These are phyloP conservation scores for Phaffia australis DNA, from an alignment of 768 basidiomycete genomes.

Conservation along the genomic window DNA sequence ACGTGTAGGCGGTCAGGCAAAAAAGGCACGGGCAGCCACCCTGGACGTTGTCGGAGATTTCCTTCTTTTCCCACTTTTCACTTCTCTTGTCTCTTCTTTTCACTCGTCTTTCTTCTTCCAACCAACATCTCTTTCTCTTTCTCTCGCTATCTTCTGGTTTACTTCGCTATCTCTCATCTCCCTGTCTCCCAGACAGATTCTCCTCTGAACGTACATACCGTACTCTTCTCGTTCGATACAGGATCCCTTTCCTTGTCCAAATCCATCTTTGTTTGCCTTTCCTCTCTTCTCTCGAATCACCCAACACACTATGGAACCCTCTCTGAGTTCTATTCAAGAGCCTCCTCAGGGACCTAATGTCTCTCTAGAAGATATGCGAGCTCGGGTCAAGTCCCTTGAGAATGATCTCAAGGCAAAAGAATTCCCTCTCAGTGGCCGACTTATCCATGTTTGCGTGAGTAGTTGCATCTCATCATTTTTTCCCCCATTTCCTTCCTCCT, in stretches of 20 bases:
- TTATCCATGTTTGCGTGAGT: conserved; percentile 64
- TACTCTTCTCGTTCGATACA: too few species aligned
- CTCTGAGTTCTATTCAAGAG: conserved; percentile 22
- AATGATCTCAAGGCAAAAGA: conserved; percentile 57
- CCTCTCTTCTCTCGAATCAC: neutral
- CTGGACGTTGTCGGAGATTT: too few species aligned
- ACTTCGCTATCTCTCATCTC: too few species aligned
- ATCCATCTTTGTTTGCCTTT: neutral
- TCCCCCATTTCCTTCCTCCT: neutral
- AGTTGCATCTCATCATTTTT: neutral
- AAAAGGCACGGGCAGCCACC: too few species aligned
- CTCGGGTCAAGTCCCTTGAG: conserved; percentile 61
- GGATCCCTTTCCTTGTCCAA: neutral
- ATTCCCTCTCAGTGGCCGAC: conserved; percentile 68
- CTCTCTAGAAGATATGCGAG: conserved; percentile 43
- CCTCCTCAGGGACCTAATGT: conserved; percentile 17
- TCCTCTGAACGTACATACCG: too few species aligned
- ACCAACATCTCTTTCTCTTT: too few species aligned
- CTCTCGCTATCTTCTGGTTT: too few species aligned
- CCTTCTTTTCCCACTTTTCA: too few species aligned
- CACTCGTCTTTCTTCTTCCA: too few species aligned
- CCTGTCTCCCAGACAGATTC: too few species aligned
- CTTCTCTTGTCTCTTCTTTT: too few species aligned
- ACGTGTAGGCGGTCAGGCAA: too few species aligned
- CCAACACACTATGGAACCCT: conserved; percentile 16